These are phyloP conservation scores for Thalassiosira exigua DNA, from an alignment of 352 stramenopile genomes.

Conservation along the genomic window DNA sequence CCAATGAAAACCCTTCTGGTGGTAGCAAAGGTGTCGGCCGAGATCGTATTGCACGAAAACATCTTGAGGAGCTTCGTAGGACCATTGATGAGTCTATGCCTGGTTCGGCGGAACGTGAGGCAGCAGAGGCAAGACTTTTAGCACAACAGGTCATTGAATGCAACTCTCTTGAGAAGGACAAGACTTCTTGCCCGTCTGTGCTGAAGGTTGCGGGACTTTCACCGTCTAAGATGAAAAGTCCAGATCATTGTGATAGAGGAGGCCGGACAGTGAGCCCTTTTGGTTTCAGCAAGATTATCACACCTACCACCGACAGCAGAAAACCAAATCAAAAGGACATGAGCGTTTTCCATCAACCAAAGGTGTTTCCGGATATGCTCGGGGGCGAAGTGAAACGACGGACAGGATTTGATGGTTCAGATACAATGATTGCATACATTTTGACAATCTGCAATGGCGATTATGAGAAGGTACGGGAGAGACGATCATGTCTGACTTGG, in stretches of 20 bases:
- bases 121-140: constrained; percentile 14
- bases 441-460: constrained; percentile 30
- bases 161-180: constrained; percentile 19
- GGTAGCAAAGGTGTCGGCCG: no score
- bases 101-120: constrained; percentile 10
- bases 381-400: constrained; percentile 33
- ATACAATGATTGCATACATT: constrained; percentile 31
- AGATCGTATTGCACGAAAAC: no score
- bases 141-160: constrained; percentile 33
- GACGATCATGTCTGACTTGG: constrained; percentile 28
- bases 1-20: no score
- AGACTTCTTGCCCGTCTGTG: constrained; percentile 11
- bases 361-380: neutral
- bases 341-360: neutral
- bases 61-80: no score
- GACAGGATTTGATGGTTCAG: constrained; percentile 24
- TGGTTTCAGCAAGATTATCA: neutral
- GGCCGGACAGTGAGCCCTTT: neutral
- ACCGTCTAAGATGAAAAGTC: constrained; percentile 8
- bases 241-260: neutral
- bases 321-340: no score
- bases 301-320: neutral
- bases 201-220: constrained; percentile 17
- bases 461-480: constrained; percentile 16
- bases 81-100: neutral